These are phyloP conservation scores for Fusarium torulosum DNA, from an alignment of 2,329 filamentous ascomycete genomes.

Conservation along the genomic window DNA sequence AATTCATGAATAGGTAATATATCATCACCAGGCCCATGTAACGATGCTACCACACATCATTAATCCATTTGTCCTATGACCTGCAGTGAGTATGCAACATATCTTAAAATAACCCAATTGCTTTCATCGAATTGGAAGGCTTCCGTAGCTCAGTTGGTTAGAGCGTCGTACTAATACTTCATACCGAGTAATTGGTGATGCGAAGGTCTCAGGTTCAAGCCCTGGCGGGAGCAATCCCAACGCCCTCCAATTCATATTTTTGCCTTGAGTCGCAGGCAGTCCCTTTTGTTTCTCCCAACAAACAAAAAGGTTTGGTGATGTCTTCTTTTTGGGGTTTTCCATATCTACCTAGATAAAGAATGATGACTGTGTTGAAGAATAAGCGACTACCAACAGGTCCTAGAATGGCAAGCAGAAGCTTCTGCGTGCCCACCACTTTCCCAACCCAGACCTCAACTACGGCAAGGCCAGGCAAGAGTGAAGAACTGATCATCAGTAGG, in stretches of 20 bases:
- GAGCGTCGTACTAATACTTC: slow-evolving; percentile 51
- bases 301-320: too few relatives aligned
- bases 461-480: neutral
- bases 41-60: neutral
- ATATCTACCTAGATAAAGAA: too few relatives aligned
- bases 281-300: too few relatives aligned
- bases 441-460: neutral
- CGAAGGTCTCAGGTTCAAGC: slow-evolving; percentile 52
- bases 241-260: slow-evolving; percentile 38
- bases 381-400: too few relatives aligned
- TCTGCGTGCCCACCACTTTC: neutral
- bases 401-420: too few relatives aligned
- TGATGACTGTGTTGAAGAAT: neutral
- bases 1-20: slow-evolving; percentile 10
- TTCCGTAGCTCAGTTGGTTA: slow-evolving; percentile 52
- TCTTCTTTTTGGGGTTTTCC: too few relatives aligned
- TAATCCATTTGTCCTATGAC: neutral
- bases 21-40: slow-evolving; percentile 8
- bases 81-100: fast-evolving
- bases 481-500: neutral
- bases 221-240: slow-evolving; percentile 49
- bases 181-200: slow-evolving; percentile 43
- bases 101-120: fast-evolving
- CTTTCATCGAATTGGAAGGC: slow-evolving; percentile 39
- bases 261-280: neutral